Evolutionary conservation across 257 asterid genomes (phyloP).

Genomic region (Anisodus tanguticus): DNA sequence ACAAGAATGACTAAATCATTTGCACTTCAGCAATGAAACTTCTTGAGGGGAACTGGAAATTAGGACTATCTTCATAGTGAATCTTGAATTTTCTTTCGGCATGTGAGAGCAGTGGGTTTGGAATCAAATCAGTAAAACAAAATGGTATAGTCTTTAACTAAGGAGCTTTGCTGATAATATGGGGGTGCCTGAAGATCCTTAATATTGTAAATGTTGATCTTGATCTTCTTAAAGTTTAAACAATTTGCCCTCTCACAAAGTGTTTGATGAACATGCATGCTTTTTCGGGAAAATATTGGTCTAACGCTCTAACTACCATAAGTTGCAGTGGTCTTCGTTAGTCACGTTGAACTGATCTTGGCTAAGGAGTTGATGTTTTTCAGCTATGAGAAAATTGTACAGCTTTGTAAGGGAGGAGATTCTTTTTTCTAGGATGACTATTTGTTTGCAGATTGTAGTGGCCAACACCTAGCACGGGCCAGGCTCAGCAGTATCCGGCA

Average conservation of each 20-base stretch:
- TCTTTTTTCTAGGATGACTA: constrained; percentile 2
- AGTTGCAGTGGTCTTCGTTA: neutral
- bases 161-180: neutral
- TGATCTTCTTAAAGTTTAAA: neutral
- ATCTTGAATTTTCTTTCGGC: neutral
- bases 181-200: neutral
- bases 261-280: neutral
- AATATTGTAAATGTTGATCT: neutral
- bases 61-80: neutral
- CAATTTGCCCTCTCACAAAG: neutral
- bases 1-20: neutral
- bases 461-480: neutral
- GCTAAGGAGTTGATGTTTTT: neutral
- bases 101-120: neutral
- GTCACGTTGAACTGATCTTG: neutral
- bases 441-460: neutral
- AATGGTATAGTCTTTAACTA: neutral
- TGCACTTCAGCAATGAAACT: neutral
- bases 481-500: neutral
- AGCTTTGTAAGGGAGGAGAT: neutral
- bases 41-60: neutral
- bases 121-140: neutral
- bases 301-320: neutral
- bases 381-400: neutral
- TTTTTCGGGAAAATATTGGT: neutral